Base-by-base conservation (phyloP, 2,329 filamentous ascomycete species). In the Aspergillus piperis region DNA sequence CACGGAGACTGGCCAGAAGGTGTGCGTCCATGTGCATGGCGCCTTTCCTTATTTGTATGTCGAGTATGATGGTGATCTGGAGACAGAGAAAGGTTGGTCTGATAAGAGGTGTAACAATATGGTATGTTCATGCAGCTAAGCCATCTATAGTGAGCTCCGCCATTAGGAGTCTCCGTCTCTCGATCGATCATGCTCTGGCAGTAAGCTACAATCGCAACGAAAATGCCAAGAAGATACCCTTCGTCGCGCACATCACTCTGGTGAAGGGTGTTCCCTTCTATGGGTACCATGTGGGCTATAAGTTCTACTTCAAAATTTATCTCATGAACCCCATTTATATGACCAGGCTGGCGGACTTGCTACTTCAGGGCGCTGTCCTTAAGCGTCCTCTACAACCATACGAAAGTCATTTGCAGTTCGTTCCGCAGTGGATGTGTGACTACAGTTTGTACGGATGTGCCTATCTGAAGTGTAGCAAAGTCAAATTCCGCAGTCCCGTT, bases 371-470 rank as follows among this genome's bases (percentile, higher is more conserved):
- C 7, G 89, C 89, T 30, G 88, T 99, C 47, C 86, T 98, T 85
- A 91, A 91, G 72, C 86, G 85, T 61, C 84, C 86, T 23, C 89
- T 99, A 47, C 94, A 98, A 71, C 94, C 95, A 0, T 96, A 95
- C 71, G 95, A 99, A 77, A 92, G 91, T 17, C 96, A 99, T 73
- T 76, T 98, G 63, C 92, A 96, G 71, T 98, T 93, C 73, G 79
- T 97, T 8, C 83, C 95, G 8, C 96, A 99, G 77, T 99, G 96
- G 86, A 98, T 99, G 95, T 90, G 89, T 65, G 96, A 99, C 75
- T 99, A 96, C 81, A 99, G 97, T 72, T 81, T 99, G 66, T 98
- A 96, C 74, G 96, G 96, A 6, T 99, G 95, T 72, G 89, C 87
- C 58, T 96, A 94, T 69, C 87, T 98, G 65, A 86, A 94, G 60